Evolutionary conservation across 208 protist genomes (phyloP), one percentile per base, ranked within the genome.

Genomic region (Wallacemonas sp.): DNA sequence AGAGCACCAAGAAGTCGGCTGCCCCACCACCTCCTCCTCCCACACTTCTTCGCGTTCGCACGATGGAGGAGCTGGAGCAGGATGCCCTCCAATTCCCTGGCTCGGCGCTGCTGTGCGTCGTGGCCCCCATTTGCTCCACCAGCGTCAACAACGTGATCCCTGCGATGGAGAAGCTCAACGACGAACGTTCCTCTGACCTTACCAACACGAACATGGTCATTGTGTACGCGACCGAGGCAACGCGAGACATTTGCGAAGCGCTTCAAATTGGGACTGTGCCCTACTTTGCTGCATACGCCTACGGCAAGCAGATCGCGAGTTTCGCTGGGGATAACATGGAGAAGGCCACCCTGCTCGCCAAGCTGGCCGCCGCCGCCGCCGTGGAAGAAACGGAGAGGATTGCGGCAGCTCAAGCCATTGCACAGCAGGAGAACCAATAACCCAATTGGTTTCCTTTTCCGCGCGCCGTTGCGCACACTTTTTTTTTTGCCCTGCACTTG

Each of bases 301-400:
- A 87, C 65, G 89, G 89, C n/a, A 67, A 66, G 11, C 62, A 75
- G 9, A 52, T 92, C 0, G 46, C 62, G 1, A 36, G 49, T 29
- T 92, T 95, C 60, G 48, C 66, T 9, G 89, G 89, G 4, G 78
- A 95, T 56, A 95, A 90, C 49, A 60, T 76, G 1, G 82, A 90
- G 14, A 95, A 95, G 66, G 80, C 75, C 27, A 44, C 76, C 23
- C 66, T 95, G 16, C 39, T 95, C 6, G 78, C 85, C 1, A 90
- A 83, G 49, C 8, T 85, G 38, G 83, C 89, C 2, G 75, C 74
- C 1, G 62, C 76, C 16, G 69, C 55, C 6, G 66, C 76, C 12
- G 65, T 67, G 6, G 68, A 74, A 30, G 76, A 76, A 44, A 73
- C 70, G 8, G 55, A 47, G 24, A 49, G 52, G 19, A 32, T 86